Evolutionary conservation across 257 asterid genomes (phyloP), one percentile per base, ranked within the genome.

Genomic region (Fraxinus excelsior): DNA sequence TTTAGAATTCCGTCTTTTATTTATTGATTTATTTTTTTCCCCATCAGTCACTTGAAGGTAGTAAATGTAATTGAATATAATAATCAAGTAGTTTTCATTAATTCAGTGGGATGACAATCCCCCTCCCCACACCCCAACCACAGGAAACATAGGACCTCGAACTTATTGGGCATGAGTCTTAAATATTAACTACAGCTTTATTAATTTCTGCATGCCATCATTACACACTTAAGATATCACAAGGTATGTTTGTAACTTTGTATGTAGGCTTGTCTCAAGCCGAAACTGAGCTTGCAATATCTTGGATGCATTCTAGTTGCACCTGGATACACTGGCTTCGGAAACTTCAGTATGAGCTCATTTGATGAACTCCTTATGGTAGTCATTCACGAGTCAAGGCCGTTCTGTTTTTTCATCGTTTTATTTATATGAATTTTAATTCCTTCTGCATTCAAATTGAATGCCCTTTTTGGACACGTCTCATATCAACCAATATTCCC

Each of bases 231-330:
- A 5, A 3, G 53, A 44, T 44, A 13, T 12, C 53, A 44, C 18
- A 44, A 44, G 18, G 5, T 44, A 44, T 44, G 7, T 16, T 51
- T 14, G 18, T n/a, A n/a, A n/a, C n/a, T 31, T 38, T 0, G 42
- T 64, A 29, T 62, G 23, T 75, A 42, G 49, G 70, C 64, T 53
- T 76, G 23, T 34, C 6, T 76, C 70, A 21, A 76, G 37, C 19
- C 19, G 26, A 76, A 38, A 19, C 28, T 0, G 40, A 62, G 51
- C 67, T 31, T 26, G 19, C 35, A 31, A 58, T 34, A 56, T 44
- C 49, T 76, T 76, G 70, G 26, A 44, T 44, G 53, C 51, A 34
- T 31, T 66, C 4, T 34, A 3, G 44, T 44, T n/a, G n/a, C n/a
- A n/a, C n/a, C n/a, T 3, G 53, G 53, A 44, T 44, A 13, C 18